Conservation (phyloP, 2,329 filamentous ascomycete genomes). For the Ilyonectria robusta region DNA sequence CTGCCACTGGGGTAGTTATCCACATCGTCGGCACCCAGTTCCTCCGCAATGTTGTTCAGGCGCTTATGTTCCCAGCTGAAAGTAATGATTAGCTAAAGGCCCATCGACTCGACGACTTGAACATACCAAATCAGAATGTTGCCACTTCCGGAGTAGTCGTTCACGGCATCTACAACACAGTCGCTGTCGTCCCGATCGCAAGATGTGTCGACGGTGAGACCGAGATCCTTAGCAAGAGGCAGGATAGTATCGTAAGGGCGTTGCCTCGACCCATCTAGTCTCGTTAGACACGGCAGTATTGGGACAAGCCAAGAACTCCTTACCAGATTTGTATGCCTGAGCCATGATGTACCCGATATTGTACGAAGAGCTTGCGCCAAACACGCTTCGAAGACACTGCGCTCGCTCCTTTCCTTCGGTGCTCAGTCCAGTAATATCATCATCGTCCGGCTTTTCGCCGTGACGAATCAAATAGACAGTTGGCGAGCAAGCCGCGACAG, state of each 20-base stretch:
- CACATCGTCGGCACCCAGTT: slow-evolving; percentile 65
- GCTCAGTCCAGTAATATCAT: slow-evolving; percentile 64
- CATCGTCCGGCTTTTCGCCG: slow-evolving; percentile 71
- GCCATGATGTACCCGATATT: slow-evolving; percentile 73
- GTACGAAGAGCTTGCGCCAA: slow-evolving; percentile 65
- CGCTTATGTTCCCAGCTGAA: slow-evolving; percentile 70
- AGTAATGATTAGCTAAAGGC: neutral
- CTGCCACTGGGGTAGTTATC: slow-evolving; percentile 64
- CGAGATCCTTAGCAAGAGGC: slow-evolving; percentile 69
- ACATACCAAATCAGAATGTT: slow-evolving; percentile 71
- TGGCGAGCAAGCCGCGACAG: slow-evolving; percentile 50
- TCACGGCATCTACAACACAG: slow-evolving; percentile 67
- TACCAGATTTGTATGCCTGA: slow-evolving; percentile 64
- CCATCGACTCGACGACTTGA: neutral
- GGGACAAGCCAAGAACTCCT: neutral
- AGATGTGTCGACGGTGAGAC: slow-evolving; percentile 66
- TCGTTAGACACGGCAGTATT: neutral
- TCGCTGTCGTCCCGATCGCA: slow-evolving; percentile 69
- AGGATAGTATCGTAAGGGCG: slow-evolving; percentile 71
- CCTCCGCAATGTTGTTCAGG: slow-evolving; percentile 65
- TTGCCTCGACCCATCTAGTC: slow-evolving; percentile 62
- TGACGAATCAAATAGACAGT: slow-evolving; percentile 76
- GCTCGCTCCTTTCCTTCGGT: slow-evolving; percentile 67
- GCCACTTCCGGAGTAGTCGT: slow-evolving; percentile 61
- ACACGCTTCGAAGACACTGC: slow-evolving; percentile 71